Evolutionary conservation across 1,284 basidiomycete genomes (phyloP).

Genomic region (Puccinia polysora): DNA sequence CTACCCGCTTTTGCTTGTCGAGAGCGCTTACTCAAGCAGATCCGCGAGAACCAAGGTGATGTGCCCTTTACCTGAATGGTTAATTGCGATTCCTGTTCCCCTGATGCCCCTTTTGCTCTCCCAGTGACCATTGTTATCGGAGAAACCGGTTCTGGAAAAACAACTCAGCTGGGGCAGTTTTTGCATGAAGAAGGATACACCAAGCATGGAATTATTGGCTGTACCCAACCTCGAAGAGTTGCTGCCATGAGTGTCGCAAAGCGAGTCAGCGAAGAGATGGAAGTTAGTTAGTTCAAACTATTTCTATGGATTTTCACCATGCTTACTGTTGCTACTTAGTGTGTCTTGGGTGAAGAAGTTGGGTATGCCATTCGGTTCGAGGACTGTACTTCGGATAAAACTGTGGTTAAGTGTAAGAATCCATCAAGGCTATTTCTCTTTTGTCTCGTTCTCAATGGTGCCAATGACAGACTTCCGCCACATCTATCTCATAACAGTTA

Average conservation of each 20-base stretch:
- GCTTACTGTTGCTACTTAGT: conserved; percentile 51
- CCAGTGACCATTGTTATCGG: conserved; percentile 82
- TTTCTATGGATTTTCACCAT: background rate
- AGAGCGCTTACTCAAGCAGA: conserved; percentile 80
- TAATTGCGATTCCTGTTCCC: background rate
- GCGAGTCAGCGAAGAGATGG: conserved; percentile 90
- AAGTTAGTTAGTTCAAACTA: conserved; percentile 57
- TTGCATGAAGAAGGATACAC: conserved; percentile 95
- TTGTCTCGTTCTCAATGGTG: background rate
- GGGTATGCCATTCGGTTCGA: conserved; percentile 98
- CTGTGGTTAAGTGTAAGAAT: conserved; percentile 80
- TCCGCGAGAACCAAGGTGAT: conserved; percentile 82
- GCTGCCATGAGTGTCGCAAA: conserved; percentile 99
- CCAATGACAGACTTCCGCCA: too few relatives aligned
- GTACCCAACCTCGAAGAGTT: conserved; percentile 93
- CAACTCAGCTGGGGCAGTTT: conserved; percentile 85
- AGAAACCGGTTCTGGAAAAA: conserved; percentile 93
- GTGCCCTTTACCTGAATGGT: too few relatives aligned
- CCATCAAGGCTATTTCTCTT: background rate
- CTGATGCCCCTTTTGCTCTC: background rate
- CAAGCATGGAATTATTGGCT: conserved; percentile 78
- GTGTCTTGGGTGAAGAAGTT: conserved; percentile 79
- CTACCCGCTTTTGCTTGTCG: conserved; percentile 95
- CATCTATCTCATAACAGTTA: conserved; percentile 54
- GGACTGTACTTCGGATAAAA: conserved; percentile 85